These are phyloP conservation scores for Clitocybe nebularis DNA, from an alignment of 1,284 basidiomycete species.

Conservation along the genomic window DNA sequence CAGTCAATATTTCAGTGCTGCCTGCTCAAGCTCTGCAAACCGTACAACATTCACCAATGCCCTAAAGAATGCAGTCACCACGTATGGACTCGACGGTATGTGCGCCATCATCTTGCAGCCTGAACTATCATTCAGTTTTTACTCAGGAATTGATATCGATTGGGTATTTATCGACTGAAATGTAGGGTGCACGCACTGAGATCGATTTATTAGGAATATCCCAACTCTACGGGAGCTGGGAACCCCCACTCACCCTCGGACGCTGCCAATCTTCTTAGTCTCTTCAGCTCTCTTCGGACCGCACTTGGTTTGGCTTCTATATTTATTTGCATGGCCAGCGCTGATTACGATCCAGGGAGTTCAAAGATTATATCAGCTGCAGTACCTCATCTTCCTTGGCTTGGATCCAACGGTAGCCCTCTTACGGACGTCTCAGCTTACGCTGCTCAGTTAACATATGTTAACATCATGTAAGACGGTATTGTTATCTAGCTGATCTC, in stretches of 20 bases:
- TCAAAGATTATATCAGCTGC: conserved; percentile 70
- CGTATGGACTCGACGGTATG: conserved; percentile 62
- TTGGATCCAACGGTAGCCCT: conserved; percentile 60
- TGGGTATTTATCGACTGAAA: conserved; percentile 40
- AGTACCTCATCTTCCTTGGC: conserved; percentile 66
- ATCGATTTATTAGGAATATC: conserved; percentile 54
- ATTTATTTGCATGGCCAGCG: conserved; percentile 1
- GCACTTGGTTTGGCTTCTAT: conserved; percentile 51
- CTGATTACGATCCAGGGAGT: conserved; percentile 25
- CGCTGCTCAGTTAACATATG: conserved; percentile 66
- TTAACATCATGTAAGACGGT: conserved; percentile 61
- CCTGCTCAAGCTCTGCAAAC: conserved; percentile 44
- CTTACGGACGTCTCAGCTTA: conserved; percentile 67
- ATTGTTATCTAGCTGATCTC: conserved; percentile 16
- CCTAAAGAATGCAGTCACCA: conserved; percentile 54
- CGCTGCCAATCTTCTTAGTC: conserved; percentile 61
- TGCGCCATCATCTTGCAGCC: not conserved
- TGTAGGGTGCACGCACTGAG: no score
- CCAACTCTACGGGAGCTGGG: conserved; percentile 59
- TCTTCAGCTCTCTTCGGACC: conserved; percentile 58
- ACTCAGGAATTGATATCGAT: conserved; percentile 66
- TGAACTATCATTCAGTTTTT: not conserved
- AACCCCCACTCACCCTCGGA: conserved; percentile 62
- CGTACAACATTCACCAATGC: conserved; percentile 59
- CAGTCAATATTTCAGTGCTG: conserved; percentile 61